Evolutionary conservation across 1,284 basidiomycete genomes (phyloP), one percentile per base, ranked within the genome.

Genomic region (Papiliotrema terrestris): DNA sequence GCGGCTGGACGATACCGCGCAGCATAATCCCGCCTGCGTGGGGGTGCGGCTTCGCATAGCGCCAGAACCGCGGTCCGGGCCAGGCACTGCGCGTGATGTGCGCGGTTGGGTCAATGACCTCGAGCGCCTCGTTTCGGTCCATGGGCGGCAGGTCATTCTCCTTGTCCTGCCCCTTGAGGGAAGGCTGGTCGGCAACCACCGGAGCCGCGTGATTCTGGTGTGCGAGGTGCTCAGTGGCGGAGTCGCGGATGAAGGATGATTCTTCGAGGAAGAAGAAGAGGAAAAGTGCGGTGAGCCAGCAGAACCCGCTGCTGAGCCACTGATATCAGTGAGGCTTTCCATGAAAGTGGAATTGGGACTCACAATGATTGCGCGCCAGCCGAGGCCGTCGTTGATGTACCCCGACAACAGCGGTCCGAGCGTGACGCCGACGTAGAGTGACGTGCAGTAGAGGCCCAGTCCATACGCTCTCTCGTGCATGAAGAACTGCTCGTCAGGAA

Each of bases 241-340:
- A 46, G 20, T 54, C 57, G n/a, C 61, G 55, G 26, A 51, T 50
- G 51, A 61, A 65, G 52, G 56, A 62, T 6, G 65, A 62, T 50
- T 69, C 67, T 46, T 69, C 62, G 22, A 61, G 52, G 54, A 67
- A 64, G 42, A 69, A 49, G 51, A 67, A 58, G 13, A 64, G 49
- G 57, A 66, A 55, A 14, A 66, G 29, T 2, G 61, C 65, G 19
- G 51, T 57, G 32, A 66, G 39, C 17, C 32, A 49, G 32, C 48
- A 52, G 45, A 57, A 56, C 11, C 61, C 62, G 8, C 55, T 58
- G 2, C 57, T 57, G 17, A 66, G 48, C 56, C 63, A 60, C 58
- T 57, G 47, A 19, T 20, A 23, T 32, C 51, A 52, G 45, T 38
- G 26, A 9, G 17, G 29, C 25, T 20, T n/a, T 11, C 17, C n/a